Conservation (phyloP, 257 asterid species). For the Perilla frutescens region DNA sequence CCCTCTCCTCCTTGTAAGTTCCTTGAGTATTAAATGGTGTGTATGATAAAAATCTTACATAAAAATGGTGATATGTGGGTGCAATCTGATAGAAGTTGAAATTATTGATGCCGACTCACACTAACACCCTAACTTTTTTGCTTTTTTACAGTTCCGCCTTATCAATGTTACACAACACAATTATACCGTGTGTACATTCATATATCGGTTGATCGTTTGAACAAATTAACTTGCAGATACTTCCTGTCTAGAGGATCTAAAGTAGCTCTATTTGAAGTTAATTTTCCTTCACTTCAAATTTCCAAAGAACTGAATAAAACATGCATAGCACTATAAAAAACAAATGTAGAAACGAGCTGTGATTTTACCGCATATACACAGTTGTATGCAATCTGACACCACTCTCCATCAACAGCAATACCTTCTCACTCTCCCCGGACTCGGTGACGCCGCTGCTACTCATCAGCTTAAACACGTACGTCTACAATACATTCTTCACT, state of each 20-base stretch:
- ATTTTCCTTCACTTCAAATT: not conserved
- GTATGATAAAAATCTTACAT: constrained; percentile 7
- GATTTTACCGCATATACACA: constrained; percentile 76
- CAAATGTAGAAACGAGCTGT: constrained; percentile 18
- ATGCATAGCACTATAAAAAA: not conserved
- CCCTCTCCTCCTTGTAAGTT: constrained; percentile 12
- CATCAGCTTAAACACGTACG: constrained; percentile 95
- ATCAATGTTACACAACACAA: constrained; percentile 18
- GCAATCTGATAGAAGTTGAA: constrained; percentile 12
- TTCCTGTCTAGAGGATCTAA: not conserved
- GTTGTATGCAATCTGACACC: constrained; percentile 96
- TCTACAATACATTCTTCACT: constrained; percentile 52
- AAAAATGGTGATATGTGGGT: constrained; percentile 7
- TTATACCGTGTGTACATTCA: not conserved
- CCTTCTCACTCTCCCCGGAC: constrained; percentile 99
- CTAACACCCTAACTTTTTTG: not conserved
- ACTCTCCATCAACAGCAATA: constrained; percentile 92
- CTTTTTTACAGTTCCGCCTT: constrained; percentile 9
- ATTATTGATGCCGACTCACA: not conserved
- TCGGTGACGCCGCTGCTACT: constrained; percentile 95
- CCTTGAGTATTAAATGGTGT: constrained; percentile 24
- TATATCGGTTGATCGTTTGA: not conserved
- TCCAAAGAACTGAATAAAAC: not conserved
- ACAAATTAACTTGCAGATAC: not conserved
- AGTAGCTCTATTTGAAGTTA: constrained; percentile 9